phyloP scores from a whole-genome alignment of 306 rosid genomes.

The Castanea sativa region DNA sequence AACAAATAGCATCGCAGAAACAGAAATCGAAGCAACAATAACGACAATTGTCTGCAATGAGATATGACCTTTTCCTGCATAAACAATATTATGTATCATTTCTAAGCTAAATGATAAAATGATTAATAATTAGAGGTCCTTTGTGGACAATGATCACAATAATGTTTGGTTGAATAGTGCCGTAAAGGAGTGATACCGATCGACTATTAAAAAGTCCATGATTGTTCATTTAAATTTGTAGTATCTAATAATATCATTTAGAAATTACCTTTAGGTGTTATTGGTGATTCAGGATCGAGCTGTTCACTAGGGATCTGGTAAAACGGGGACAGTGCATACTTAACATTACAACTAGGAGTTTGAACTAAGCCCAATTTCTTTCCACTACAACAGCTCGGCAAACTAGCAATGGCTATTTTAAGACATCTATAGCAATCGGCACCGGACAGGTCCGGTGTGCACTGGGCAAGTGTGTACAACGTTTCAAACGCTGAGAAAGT shows the following conservation, averaged over 20 bases:
- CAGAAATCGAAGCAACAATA: not conserved
- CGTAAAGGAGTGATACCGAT: too few species aligned
- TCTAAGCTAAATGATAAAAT: not conserved
- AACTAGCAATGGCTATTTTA: not conserved
- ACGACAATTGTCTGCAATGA: not conserved
- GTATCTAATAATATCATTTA: too few species aligned
- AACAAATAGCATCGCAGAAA: not conserved
- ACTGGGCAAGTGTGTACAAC: not conserved
- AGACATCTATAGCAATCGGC: not conserved
- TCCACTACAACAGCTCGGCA: not conserved
- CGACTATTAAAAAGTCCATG: too few species aligned
- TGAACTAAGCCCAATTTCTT: not conserved
- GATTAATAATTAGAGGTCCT: not conserved
- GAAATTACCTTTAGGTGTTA: not conserved
- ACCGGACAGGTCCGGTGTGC: not conserved
- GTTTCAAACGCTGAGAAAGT: not conserved
- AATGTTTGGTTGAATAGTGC: not conserved
- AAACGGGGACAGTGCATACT: not conserved
- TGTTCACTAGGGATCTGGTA: not conserved
- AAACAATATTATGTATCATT: not conserved
- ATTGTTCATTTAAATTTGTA: too few species aligned
- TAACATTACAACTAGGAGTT: not conserved
- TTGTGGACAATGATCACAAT: not conserved
- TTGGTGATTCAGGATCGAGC: not conserved
- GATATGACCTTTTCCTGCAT: not conserved